Evolutionary conservation across 208 protist species (phyloP).

Genomic region (Trypanosoma rangeli): DNA sequence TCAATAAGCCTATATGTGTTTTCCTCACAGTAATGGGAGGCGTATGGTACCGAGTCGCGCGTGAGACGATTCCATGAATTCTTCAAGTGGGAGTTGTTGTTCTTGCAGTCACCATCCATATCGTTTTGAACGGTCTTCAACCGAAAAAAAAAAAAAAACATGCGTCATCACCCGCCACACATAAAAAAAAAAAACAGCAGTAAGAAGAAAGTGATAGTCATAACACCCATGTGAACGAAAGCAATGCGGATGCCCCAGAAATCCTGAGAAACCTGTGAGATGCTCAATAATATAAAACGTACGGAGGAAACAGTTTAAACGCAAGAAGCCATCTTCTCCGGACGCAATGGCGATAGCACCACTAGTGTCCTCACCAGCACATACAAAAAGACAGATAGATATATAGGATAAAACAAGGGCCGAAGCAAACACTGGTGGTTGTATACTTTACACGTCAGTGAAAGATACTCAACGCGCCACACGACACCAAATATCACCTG

Average conservation of each 20-base stretch:
- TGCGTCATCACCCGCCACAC: neutral
- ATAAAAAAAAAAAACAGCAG: neutral
- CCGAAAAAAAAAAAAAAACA: neutral
- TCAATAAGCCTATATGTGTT: constrained; percentile 33
- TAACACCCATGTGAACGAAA: too few relatives aligned
- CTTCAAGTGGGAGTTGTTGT: neutral
- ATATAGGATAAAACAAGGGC: too few relatives aligned
- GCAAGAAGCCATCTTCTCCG: neutral
- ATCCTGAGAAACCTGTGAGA: neutral
- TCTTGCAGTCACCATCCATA: neutral
- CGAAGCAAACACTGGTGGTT: neutral
- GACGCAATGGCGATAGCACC: neutral
- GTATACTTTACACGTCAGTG: neutral
- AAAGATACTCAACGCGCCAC: neutral
- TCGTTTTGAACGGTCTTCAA: neutral
- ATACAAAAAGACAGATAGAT: neutral
- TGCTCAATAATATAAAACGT: neutral
- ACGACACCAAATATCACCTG: neutral
- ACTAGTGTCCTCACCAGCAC: neutral
- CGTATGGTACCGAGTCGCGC: constrained; percentile 22
- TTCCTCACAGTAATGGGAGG: constrained; percentile 31
- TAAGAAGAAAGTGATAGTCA: neutral
- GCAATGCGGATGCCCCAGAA: neutral
- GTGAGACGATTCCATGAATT: constrained; percentile 1
- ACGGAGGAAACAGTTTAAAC: neutral